Evolutionary conservation across 192 early-diverging fungal genomes (phyloP), one percentile per base, ranked within the genome.

Genomic region (Haplosporangium gracile): DNA sequence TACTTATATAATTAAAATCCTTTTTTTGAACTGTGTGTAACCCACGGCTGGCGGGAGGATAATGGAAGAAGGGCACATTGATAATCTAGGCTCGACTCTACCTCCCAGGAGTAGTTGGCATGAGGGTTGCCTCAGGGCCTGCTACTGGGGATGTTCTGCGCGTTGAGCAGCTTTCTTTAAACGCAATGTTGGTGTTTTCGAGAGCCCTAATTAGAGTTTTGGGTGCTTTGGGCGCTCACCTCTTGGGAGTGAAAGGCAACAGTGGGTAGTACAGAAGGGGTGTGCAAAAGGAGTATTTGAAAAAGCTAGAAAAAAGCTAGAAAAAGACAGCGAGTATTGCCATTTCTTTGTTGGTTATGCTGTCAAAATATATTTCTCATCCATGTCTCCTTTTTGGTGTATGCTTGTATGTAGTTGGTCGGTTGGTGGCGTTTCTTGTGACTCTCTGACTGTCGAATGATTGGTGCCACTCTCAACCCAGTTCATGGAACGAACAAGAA

Each of bases 371-470:
- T 9, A 65, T 8, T 15, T 34, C 10, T 57, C n/a, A 24, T 11
- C 60, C 29, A 10, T 29, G 26, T 34, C 29, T 34, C 29, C 55
- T 57, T 32, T 11, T 32, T 32, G 2, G 6, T 29, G 26, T 29
- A 43, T 4, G 42, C 42, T 43, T 43, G 13, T 16, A 65, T 65
- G n/a, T 29, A 10, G 29, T 65, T 65, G 60, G 60, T 65, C 60
- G 11, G 29, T 65, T 65, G 60, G 60, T 65, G 60, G 60, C 60
- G 60, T 65, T 65, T 65, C 60, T 65, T 32, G 10, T 34, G 60
- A 32, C 60, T 32, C 22, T 57, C 22, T 15, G 24, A 55, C 53
- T 20, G 53, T 55, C 24, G 47, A 49, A 49, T 55, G n/a, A 24
- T 57, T 57, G n/a, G 55, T 26, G n/a, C 26, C 55, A 57, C 6